Evolutionary conservation across 2,329 filamentous ascomycete genomes (phyloP), one percentile per base, ranked within the genome.

Genomic region (Colletotrichum sp.): DNA sequence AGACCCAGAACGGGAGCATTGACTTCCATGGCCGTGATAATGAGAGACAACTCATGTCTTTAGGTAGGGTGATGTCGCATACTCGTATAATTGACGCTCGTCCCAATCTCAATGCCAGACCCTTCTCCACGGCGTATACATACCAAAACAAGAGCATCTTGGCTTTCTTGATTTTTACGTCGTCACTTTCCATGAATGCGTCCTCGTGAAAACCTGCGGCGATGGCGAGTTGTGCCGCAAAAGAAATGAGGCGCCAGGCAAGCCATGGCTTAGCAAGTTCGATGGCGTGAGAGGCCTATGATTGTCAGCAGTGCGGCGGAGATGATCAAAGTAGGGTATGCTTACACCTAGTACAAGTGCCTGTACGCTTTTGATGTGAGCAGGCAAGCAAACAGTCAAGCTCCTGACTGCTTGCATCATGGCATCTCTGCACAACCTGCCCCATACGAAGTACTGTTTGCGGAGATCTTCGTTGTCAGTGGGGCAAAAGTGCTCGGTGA

Each of bases 21-120:
- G 80, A 77, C 8, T 83, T 83, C 83, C 87, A 89, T 13, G 82
- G 80, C 26, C 82, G 79, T 4, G 79, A 68, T 14, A 79, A 66
- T 24, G 78, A 81, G 4, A 80, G 72, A 7, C 74, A 77, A 8
- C 82, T 82, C 63, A 83, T 81, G 7, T 78, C 83, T 60, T 84
- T 79, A 3, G 85, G 83, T 10, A 90, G 81, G 0, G 87, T 87
- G 67, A 91, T 89, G 73, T 92, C 90, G 77, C 88, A 90, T 78
- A 90, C 91, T 64, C 90, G 90, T 39, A 94, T 89, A 8, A 87
- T 85, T 0, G 91, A 87, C 0, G 90, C 87, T 16, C 92, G 88
- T 0, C 92, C 92, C 3, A 93, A 84, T 4, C 91, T 87, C 55
- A 94, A 84, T 0, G 90, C 88, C 13, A 94, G 83, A 3, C 87